Base-by-base conservation (phyloP, 2,329 filamentous ascomycete genomes). In the Pyricularia sp. region DNA sequence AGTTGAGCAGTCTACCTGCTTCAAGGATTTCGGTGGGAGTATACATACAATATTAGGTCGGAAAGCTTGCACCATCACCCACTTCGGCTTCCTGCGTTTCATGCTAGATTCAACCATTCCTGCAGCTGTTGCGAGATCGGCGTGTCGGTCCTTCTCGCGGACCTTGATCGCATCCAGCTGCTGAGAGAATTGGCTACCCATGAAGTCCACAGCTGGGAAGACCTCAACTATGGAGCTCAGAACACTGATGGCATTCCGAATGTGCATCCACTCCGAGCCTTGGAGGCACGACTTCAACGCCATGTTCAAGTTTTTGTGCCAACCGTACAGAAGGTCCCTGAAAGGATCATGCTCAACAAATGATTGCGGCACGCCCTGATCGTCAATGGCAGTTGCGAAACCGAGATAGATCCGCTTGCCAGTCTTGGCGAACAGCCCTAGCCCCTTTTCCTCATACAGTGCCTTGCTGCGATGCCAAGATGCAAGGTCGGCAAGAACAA, bases 241-340 rank as follows among this genome's bases (percentile, higher is more conserved):
- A 4, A 98, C 85, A 69, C 91, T 95, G 73, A 98, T 96, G 64
- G 93, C 93, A 77, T 99, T 99, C 69, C 94, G 90, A 76, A 98
- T 97, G 78, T 97, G 94, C 91, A 97, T 97, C 86, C 95, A 99
- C 79, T 98, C 94, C 36, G 87, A 89, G 31, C 90, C 90, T 23
- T 88, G 88, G 65, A 99, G 84, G 76, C 94, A 97, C 55, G 86
- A 86, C 76, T 93, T 94, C 68, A 99, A 82, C 2, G 94, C 92
- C 66, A 83, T 86, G 73, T 91, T 91, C 63, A 99, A 81, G 71
- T 91, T 88, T 74, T 90, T 89, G 78, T 99, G 96, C 93, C 94
- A 98, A 73, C 92, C 91, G 82, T 91, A 95, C 36, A 97, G 83
- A 68, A 96, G 81, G 73, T 92, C 90, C 66, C 93, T 90, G 81